These are phyloP conservation scores for Amphirosellinia nigrospora DNA, from an alignment of 495 filamentous ascomycete species.

Conservation along the genomic window DNA sequence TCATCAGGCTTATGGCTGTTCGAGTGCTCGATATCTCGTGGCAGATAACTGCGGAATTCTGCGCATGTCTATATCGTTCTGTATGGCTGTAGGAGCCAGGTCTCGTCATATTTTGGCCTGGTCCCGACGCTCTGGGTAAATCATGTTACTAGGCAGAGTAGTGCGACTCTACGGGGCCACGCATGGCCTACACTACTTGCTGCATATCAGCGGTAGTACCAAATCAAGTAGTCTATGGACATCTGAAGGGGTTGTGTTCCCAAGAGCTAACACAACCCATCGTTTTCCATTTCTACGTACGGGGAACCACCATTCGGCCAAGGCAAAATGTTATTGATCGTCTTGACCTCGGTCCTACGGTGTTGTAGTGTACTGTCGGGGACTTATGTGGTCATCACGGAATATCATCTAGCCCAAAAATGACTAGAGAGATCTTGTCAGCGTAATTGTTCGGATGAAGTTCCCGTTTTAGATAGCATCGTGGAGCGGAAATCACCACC, in stretches of 20 bases:
- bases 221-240: background rate
- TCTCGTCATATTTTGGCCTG: constrained; percentile 6
- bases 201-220: constrained; percentile 1
- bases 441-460: constrained; percentile 11
- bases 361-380: background rate
- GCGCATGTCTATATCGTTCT: background rate
- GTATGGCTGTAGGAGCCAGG: constrained; percentile 10
- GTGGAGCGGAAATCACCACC: background rate
- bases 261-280: background rate
- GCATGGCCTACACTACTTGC: constrained; percentile 11
- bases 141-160: constrained; percentile 7
- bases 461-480: constrained; percentile 17
- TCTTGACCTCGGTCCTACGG: background rate
- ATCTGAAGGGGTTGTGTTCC: background rate
- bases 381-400: background rate
- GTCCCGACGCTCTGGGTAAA: constrained; percentile 24
- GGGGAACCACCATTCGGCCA: background rate
- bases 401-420: constrained; percentile 7
- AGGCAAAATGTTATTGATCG: background rate
- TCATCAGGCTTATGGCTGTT: background rate
- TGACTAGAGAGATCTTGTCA: constrained; percentile 3
- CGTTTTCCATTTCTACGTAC: background rate
- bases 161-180: constrained; percentile 13
- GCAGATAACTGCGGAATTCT: background rate
- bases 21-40: background rate